Percentiles rank a stretch among this genome's conserved stretches.
These are phyloP conservation scores for Melanogaster broomeanus DNA, from an alignment of 768 basidiomycete species.

Conservation along the genomic window DNA sequence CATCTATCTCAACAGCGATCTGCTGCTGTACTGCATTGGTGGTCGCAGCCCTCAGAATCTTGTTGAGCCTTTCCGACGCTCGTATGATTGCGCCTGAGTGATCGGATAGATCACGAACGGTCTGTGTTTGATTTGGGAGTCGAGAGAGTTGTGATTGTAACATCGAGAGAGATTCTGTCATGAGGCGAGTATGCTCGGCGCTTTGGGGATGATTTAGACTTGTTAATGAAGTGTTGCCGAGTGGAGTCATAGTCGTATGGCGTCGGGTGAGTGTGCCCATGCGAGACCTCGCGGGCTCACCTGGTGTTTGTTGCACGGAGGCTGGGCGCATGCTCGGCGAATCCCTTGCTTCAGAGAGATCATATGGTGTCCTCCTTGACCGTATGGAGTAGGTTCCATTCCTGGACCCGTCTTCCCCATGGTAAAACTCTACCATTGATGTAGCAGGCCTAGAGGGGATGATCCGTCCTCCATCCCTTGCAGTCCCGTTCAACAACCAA, in stretches of 20 bases:
- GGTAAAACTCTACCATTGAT: conserved; percentile 55
- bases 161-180: conserved; percentile 67
- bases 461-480: conserved; percentile 17
- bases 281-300: conserved; percentile 15
- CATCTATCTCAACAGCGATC: conserved; percentile 73
- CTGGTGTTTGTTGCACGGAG: conserved; percentile 17
- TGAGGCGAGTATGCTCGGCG: conserved; percentile 66
- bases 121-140: conserved; percentile 46
- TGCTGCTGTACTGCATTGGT: conserved; percentile 67
- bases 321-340: conserved; percentile 10
- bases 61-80: conserved; percentile 68
- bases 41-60: conserved; percentile 55
- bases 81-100: conserved; percentile 65
- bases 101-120: conserved; percentile 55
- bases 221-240: conserved; percentile 11
- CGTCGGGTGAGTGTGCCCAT: conserved; percentile 9
- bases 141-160: conserved; percentile 69
- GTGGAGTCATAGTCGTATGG: conserved; percentile 18
- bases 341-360: conserved; percentile 17
- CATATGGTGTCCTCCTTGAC: conserved; percentile 25
- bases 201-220: conserved; percentile 21
- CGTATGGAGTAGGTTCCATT: conserved; percentile 15
- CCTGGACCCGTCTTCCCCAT: conserved; percentile 18
- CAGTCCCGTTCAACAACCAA: conserved; percentile 20
- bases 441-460: conserved; percentile 46